Evolutionary conservation across 1,284 basidiomycete species (phyloP), one percentile per base, ranked within the genome.

Genomic region (Golubevia sp.): DNA sequence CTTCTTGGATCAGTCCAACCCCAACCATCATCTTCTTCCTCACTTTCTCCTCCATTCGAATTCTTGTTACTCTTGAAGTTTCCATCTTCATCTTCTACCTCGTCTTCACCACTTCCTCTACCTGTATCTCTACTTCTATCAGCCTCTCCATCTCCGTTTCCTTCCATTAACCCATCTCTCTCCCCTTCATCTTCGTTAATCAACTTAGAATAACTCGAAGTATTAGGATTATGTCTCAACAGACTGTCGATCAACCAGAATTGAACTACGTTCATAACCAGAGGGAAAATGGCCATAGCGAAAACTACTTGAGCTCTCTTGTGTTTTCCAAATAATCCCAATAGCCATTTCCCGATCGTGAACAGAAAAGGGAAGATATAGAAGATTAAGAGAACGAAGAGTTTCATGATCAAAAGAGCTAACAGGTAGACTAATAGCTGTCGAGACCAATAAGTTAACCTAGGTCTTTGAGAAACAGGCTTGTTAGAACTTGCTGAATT

Each of bases 201-300:
- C 24, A 26, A 51, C 58, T 71, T 71, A 55, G 70, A 62, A 51
- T 77, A 77, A 4, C 66, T 68, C 7, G 64, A 67, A 26, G 68
- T 76, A 55, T 65, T 56, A 8, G 77, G 77, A 54, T 79, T 72
- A 63, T 80, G 74, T 51, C 74, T 62, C 26, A 82, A 69, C 15
- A 82, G 67, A 13, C 76, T 73, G 55, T 82, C 79, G 58, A 82
- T 76, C 34, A 82, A 69, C 78, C 78, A 82, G 73, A 82, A 82
- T 61, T 78, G 70, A 7, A 81, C 21, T 18, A 70, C 64, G 59
- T 82, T 82, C 78, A 82, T 82, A 30, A 68, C 71, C n/a, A 81
- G 66, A 2, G 79, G 79, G 62, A 82, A 80, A 2, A 80, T 34
- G 2, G 74, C 73, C 79, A 82, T 80, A n/a, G 68, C 71, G 59